Percentiles rank a stretch among this genome's conserved stretches.
phyloP scores from a whole-genome alignment of 169 alveolate genomes.

The Amoebophrya sp. region DNA sequence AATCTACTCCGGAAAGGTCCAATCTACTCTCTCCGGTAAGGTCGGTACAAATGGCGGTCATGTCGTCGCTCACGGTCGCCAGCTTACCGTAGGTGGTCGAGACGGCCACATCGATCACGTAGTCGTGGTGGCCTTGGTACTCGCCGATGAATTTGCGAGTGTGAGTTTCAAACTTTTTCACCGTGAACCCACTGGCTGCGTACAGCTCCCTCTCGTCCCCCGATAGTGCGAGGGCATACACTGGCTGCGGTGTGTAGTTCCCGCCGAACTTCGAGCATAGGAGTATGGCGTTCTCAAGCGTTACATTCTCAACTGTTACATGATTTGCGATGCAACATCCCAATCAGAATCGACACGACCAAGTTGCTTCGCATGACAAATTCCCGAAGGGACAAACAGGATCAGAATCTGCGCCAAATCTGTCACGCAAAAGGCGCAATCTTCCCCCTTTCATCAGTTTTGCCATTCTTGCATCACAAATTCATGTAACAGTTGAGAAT shows the following conservation, averaged over 20 bases:
- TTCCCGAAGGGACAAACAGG: no score
- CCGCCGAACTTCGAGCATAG: neutral
- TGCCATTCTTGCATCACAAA: no score
- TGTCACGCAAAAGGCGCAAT: no score
- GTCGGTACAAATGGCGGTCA: neutral
- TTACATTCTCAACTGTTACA: no score
- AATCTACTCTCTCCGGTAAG: neutral
- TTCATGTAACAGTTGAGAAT: no score
- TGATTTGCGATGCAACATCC: no score
- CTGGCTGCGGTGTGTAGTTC: neutral
- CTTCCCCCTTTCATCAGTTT: no score
- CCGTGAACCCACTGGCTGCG: neutral
- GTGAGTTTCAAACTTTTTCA: neutral
- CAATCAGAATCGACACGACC: no score
- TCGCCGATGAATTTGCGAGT: neutral
- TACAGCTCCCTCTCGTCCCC: neutral
- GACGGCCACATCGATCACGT: neutral
- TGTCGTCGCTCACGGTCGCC: constrained; percentile 3
- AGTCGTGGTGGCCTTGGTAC: constrained; percentile 2
- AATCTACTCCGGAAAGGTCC: no score
- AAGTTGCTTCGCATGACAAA: no score
- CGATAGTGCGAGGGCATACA: neutral
- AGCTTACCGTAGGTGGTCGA: neutral
- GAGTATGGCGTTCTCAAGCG: no score
- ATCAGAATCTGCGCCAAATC: no score